Conservation (phyloP, 2,329 filamentous ascomycete genomes). For the Aspergillus novofumigatus region DNA sequence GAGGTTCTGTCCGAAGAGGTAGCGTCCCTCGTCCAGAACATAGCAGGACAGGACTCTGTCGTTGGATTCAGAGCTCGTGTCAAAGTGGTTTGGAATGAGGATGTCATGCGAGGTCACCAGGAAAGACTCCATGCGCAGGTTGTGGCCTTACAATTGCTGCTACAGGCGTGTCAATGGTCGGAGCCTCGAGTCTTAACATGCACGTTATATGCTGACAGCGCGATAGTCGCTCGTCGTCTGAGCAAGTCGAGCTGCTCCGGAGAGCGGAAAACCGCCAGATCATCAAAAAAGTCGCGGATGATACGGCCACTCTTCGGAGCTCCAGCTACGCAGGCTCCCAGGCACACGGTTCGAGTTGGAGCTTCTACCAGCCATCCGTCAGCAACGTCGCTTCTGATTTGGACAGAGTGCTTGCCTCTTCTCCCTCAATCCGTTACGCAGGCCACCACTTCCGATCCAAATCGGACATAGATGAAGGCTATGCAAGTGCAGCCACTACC, state of each 20-base stretch:
- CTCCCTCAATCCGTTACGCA: constrained; percentile 22
- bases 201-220: not conserved
- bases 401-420: constrained; percentile 24
- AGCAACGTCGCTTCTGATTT: constrained; percentile 32
- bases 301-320: constrained; percentile 33
- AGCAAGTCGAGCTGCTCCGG: constrained; percentile 33
- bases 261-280: constrained; percentile 30
- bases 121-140: constrained; percentile 35
- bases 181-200: not conserved
- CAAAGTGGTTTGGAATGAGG: constrained; percentile 36
- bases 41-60: constrained; percentile 12
- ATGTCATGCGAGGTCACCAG: constrained; percentile 33
- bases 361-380: constrained; percentile 22
- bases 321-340: constrained; percentile 24
- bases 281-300: constrained; percentile 34
- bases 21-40: constrained; percentile 23
- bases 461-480: constrained; percentile 24
- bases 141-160: constrained; percentile 33
- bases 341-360: constrained; percentile 22
- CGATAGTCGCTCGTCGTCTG: constrained; percentile 28
- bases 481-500: constrained; percentile 18
- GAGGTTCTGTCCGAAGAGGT: constrained; percentile 34
- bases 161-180: constrained; percentile 39
- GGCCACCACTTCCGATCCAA: constrained; percentile 12
- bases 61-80: constrained; percentile 24